Evolutionary conservation across 345 rosid genomes (phyloP), one percentile per base, ranked within the genome.

Genomic region (Erucastrum elatum): DNA sequence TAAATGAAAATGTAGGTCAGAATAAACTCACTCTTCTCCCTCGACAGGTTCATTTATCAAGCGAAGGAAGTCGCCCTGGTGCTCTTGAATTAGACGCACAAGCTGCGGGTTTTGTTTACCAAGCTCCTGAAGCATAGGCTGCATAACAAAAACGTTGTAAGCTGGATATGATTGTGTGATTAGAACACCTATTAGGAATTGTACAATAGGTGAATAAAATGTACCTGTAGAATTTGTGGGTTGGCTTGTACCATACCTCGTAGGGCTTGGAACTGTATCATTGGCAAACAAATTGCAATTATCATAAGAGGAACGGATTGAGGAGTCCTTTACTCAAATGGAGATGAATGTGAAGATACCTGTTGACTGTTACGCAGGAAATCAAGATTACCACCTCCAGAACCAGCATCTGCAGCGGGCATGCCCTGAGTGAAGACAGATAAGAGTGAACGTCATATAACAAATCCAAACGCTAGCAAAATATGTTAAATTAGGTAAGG

Each of bases 71-170:
- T 94, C 98, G 51, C 88, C 87, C 70, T 92, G 97, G 80, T 90
- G 97, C 78, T 94, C 98, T 88, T 90, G 97, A 77, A 94, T 90
- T 37, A 92, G 88, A 76, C 94, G 85, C 87, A 91, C 86, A 12
- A 94, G 84, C 16, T 91, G 87, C 21, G 97, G 98, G 80, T 94
- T 91, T 78, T 94, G 97, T 72, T 91, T 91, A 46, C 98, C 98
- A 58, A 94, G 86, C 79, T 94, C 98, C 76, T 90, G 98, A 85
- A 94, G 94, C 98, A 91, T 90, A 17, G 98, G 97, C 98, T 94
- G 87, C 69, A 76, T 61, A 74, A 72, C 27, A 62, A 56, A 56
- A 64, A 70, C 21, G 58, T 58, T 27, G 35, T 13, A 6, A 33
- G 77, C 5, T 17, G 55, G 53, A 30, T 62, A 59, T 70, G 13